These are phyloP conservation scores for Aspergillus unguis DNA, from an alignment of 2,329 filamentous ascomycete genomes.

Conservation along the genomic window DNA sequence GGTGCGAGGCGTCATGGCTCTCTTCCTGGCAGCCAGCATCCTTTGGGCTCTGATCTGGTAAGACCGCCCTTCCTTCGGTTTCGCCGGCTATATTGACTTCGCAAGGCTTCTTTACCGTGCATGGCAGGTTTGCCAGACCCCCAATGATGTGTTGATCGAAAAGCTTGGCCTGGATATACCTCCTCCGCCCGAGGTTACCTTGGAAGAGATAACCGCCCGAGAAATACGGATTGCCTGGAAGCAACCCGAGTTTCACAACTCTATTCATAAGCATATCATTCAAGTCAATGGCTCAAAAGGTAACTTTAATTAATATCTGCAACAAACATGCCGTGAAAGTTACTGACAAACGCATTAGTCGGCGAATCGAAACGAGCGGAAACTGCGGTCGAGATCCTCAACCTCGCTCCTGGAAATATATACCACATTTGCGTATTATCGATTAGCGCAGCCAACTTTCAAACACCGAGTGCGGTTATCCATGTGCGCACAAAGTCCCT, in stretches of 20 bases:
- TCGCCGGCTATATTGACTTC: background rate
- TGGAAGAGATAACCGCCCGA: conserved; percentile 83
- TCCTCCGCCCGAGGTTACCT: conserved; percentile 79
- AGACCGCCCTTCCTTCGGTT: conserved; percentile 14
- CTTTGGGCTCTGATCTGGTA: conserved; percentile 51
- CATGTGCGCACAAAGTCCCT: conserved; percentile 71
- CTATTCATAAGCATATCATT: conserved; percentile 82
- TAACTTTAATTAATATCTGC: conserved; percentile 35
- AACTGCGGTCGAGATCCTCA: conserved; percentile 86
- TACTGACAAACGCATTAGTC: conserved; percentile 49
- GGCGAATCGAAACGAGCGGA: conserved; percentile 79
- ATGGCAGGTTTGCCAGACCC: conserved; percentile 84
- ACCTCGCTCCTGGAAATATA: conserved; percentile 78
- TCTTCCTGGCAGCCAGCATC: conserved; percentile 47
- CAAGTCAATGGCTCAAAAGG: conserved; percentile 91
- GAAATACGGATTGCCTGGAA: conserved; percentile 92
- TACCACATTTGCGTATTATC: conserved; percentile 94
- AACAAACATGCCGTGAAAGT: conserved; percentile 12
- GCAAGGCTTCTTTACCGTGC: conserved; percentile 77
- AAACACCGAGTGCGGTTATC: conserved; percentile 80
- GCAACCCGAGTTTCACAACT: conserved; percentile 61
- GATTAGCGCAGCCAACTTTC: conserved; percentile 87
- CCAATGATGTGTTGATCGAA: conserved; percentile 83
- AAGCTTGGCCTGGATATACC: conserved; percentile 94
- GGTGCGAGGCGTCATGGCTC: conserved; percentile 49